These are phyloP conservation scores for Nakazawaea peltata DNA, from an alignment of 805 yeast genomes.

Conservation along the genomic window DNA sequence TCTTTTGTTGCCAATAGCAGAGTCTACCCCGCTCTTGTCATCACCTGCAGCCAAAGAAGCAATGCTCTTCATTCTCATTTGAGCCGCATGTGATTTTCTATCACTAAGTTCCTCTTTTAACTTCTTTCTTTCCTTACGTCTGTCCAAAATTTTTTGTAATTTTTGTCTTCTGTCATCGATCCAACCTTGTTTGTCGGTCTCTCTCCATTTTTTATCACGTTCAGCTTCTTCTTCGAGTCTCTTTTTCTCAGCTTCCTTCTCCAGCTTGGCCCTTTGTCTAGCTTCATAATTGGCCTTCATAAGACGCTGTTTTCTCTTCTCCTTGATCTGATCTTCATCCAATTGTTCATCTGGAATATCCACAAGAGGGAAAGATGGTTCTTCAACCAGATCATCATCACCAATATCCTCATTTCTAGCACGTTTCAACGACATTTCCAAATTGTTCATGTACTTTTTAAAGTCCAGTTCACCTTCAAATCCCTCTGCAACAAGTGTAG, in stretches of 20 bases:
- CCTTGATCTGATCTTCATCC: slow-evolving; percentile 71
- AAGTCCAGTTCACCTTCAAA: slow-evolving; percentile 72
- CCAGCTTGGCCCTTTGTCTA: slow-evolving; percentile 70
- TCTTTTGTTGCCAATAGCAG: slow-evolving; percentile 28
- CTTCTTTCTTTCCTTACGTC: slow-evolving; percentile 59
- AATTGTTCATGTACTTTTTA: slow-evolving; percentile 49
- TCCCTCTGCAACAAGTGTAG: slow-evolving; percentile 60
- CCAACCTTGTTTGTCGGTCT: slow-evolving; percentile 72
- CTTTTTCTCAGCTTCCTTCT: slow-evolving; percentile 58
- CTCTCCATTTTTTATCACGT: slow-evolving; percentile 75
- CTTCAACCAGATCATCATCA: slow-evolving; percentile 38
- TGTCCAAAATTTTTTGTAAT: slow-evolving; percentile 50
- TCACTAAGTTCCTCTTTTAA: slow-evolving; percentile 73
- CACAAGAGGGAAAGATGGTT: slow-evolving; percentile 63
- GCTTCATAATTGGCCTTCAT: slow-evolving; percentile 88
- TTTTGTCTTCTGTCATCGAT: slow-evolving; percentile 56
- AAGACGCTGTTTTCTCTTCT: slow-evolving; percentile 76
- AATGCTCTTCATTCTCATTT: slow-evolving; percentile 83
- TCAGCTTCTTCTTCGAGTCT: slow-evolving; percentile 50
- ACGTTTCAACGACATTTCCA: slow-evolving; percentile 63
- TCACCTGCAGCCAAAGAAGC: slow-evolving; percentile 81
- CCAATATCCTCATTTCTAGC: slow-evolving; percentile 62
- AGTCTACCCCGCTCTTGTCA: slow-evolving; percentile 17
- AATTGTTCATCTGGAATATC: slow-evolving; percentile 82
- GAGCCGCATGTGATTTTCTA: slow-evolving; percentile 87